Base-by-base conservation (phyloP, 257 asterid species). In the Rauvolfia tetraphylla region DNA sequence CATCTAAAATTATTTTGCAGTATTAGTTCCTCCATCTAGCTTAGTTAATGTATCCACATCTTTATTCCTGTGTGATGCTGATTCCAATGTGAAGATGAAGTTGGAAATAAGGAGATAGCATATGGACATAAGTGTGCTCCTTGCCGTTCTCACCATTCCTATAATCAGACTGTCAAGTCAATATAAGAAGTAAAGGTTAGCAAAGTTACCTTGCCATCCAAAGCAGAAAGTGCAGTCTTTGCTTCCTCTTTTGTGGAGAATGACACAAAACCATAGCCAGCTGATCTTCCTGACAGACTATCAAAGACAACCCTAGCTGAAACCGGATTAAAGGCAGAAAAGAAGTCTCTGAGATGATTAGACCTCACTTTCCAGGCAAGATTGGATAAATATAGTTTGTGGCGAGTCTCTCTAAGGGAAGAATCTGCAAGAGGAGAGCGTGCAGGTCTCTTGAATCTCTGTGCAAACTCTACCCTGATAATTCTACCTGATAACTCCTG, bases 351-450 rank as follows among this genome's bases (percentile, higher is more conserved):
- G 54, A 93, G 97, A 80, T 85, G 73, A 73, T 70, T 90, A 56
- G 97, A 89, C 85, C 98, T 90, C 84, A 79, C 94, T 87, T 93
- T 92, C 98, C 98, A 92, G 27, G 91, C 89, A 75, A 93, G 97
- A 84, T 93, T 93, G 20, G 96, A 92, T 25, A 88, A 91, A 58
- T 90, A 92, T 61, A 93, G 84, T 77, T 79, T 84, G 79, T 92
- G 86, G 57, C 85, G 86, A 1, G 89, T 79, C 78, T 90, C 90
- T 76, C 84, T 83, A 5, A 53, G 78, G 36, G 90, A 81, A 74
- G 87, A 80, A 54, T 38, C 71, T n/a, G 29, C 59, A 33, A 91
- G 81, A 79, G 78, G 79, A 36, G 84, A 27, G 59, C 81, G 85
- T n/a, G 81, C 27, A 56, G 96, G 93, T 88, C 75, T 93, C 87